Base-by-base conservation (phyloP, 2,329 filamentous ascomycete species). In the Penicillium sclerotiorum region DNA sequence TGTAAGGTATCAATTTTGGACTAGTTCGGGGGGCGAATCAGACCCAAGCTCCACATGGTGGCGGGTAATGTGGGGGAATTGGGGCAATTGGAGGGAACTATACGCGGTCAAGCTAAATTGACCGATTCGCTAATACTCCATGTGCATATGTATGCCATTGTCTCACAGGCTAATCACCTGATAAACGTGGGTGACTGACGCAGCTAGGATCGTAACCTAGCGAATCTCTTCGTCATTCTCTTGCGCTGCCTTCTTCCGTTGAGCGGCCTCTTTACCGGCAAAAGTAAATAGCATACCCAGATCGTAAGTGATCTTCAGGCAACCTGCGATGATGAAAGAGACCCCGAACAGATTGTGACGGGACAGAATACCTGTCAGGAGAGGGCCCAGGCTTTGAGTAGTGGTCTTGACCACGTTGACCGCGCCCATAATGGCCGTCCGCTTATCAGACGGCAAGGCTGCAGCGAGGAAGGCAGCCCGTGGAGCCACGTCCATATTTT, bases 401-500 rank as follows among this genome's bases (percentile, higher is more conserved):
- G 78, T 73, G 0, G 86, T 90, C 69, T 88, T 89, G 22, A 86
- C 80, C 1, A 87, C 81, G 55, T 89, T 89, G 3, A 88, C 76
- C 0, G 85, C 73, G 0, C 87, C 88, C 81, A 90, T 85, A 9
- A 89, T 81, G 0, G 85, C 84, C 0, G 87, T 90, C 1, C 88
- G 79, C 66, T 90, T 87, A 2, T 77, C 73, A 0, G 86, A 79
- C 8, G 81, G 77, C 3, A 90, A 77, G 0, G 84, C 80, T 1
- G 84, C 81, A 0, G 87, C 82, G 2, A 90, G 68, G 64, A 90
- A 90, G 0, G 87, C 87, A 3, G 82, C 79, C 8, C 87, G 80
- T 0, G 88, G 88, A 0, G 85, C 87, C 18, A 81, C 79, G 58
- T 90, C 87, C 87, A 90, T 90, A 41, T 77, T 83, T 47, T 83